Conservation (phyloP, 331 rosid genomes). For the Pyrus hybrid region DNA sequence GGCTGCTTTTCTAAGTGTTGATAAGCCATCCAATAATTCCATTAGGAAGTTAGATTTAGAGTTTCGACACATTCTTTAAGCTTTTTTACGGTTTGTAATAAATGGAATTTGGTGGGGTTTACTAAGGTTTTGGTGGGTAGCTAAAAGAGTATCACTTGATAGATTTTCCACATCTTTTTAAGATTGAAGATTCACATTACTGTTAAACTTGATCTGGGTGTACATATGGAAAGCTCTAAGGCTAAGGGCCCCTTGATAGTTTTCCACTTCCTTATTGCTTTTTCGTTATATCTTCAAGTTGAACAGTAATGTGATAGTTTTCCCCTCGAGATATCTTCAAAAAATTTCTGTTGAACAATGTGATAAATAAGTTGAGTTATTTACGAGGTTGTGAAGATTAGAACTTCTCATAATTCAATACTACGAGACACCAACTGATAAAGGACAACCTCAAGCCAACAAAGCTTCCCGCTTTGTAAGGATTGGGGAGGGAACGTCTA, state of each 20-base stretch:
- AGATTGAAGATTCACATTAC: slow-evolving; percentile 12
- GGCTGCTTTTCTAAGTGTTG: slow-evolving; percentile 26
- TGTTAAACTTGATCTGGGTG: neutral
- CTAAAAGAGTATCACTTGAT: neutral
- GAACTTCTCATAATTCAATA: neutral
- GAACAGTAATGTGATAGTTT: too few species aligned
- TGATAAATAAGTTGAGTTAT: neutral
- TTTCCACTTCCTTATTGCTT: neutral
- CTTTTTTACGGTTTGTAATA: slow-evolving; percentile 11
- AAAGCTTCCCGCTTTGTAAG: too few species aligned
- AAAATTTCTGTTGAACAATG: neutral
- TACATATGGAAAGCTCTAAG: neutral
- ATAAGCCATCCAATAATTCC: slow-evolving; percentile 13
- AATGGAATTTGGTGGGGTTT: slow-evolving; percentile 8
- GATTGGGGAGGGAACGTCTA: too few species aligned
- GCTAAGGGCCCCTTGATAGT: neutral
- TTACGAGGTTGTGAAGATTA: neutral
- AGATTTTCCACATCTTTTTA: neutral
- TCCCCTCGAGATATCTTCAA: neutral
- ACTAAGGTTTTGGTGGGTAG: slow-evolving; percentile 10
- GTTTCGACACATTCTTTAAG: slow-evolving; percentile 24
- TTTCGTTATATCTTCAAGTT: too few species aligned
- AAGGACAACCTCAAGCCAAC: too few species aligned
- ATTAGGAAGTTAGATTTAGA: slow-evolving; percentile 12
- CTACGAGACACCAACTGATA: neutral